Conservation (phyloP, 495 filamentous ascomycete species). For the Aspergillus asperescens region DNA sequence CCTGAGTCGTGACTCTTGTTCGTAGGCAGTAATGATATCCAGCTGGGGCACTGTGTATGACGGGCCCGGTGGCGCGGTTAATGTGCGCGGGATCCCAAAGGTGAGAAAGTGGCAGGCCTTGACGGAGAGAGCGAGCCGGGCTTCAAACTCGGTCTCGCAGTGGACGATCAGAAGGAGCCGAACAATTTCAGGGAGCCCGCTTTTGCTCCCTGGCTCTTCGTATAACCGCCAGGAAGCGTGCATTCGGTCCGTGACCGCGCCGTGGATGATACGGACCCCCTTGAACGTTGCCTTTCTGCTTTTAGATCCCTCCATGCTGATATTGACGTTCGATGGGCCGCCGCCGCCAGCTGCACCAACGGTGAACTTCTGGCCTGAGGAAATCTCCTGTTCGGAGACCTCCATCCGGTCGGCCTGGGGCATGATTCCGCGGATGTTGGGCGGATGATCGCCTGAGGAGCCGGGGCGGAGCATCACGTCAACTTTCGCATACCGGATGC, state of each 20-base stretch:
- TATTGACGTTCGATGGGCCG: constrained; percentile 5
- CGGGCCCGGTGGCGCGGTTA: background rate
- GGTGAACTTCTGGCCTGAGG: constrained; percentile 1
- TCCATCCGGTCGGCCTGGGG: constrained; percentile 6
- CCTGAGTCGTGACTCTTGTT: background rate
- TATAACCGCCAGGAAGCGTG: constrained; percentile 7
- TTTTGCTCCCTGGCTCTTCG: constrained; percentile 5
- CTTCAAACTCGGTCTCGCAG: background rate
- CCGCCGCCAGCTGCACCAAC: background rate
- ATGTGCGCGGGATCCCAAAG: constrained; percentile 2
- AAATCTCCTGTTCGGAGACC: constrained; percentile 9
- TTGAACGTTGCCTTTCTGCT: constrained; percentile 1
- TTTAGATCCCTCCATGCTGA: constrained; percentile 10
- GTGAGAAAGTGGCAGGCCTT: constrained; percentile 3
- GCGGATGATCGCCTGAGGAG: background rate
- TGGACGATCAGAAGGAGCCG: constrained; percentile 4
- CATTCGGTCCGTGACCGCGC: constrained; percentile 4
- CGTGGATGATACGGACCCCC: constrained; percentile 6
- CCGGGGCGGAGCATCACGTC: background rate
- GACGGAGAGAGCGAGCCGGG: background rate
- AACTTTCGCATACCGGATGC: constrained; percentile 1
- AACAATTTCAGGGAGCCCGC: constrained; percentile 7
- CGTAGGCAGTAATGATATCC: background rate
- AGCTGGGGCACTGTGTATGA: background rate
- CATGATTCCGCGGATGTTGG: constrained; percentile 5